Base-by-base conservation (phyloP, 495 filamentous ascomycete species). In the Penicillium chermesinum region DNA sequence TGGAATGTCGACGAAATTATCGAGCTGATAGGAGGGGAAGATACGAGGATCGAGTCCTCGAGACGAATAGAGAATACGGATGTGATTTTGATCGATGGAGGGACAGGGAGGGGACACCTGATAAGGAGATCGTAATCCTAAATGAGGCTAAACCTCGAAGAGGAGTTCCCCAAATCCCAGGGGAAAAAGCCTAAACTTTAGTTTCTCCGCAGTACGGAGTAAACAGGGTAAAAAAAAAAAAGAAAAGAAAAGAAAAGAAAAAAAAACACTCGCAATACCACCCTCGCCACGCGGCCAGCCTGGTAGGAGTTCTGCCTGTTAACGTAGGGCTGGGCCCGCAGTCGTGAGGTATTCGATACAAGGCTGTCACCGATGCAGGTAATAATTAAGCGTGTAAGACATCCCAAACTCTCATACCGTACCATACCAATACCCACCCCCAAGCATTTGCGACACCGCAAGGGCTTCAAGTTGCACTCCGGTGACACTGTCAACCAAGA, bases 401-500 rank as follows among this genome's bases (percentile, higher is more conserved):
- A 44, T 27, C 27, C 25, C 25, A 30, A 10, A 30, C 25, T 10
- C 25, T 30, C 4, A 20, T 44, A 41, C 49, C 25, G 18, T 48
- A 53, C 55, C 37, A 48, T 41, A 53, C 56, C 55, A 33, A 50
- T 61, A 67, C 64, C 43, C 33, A 49, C 40, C 50, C 52, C n/a
- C n/a, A n/a, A n/a, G n/a, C n/a, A n/a, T n/a, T 57, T 62, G 57
- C 59, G 53, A 56, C 59, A 59, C 50, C 52, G 55, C 52, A 55
- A 62, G 55, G 55, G 48, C 56, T 56, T 56, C 57, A 49, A 59
- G 58, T 58, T 58, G 55, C 58, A 61, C 49, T 53, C 40, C 43
- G 40, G 57, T 63, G 47, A 58, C 49, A 63, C 60, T 54, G 44
- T 41, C 40, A 30, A 44, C 47, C 46, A 59, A 50, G 64, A 67